Percentiles rank a stretch among this genome's conserved stretches.
Conservation (phyloP, 2,329 filamentous ascomycete genomes). For the Ceratocystis cacaofunesta region DNA sequence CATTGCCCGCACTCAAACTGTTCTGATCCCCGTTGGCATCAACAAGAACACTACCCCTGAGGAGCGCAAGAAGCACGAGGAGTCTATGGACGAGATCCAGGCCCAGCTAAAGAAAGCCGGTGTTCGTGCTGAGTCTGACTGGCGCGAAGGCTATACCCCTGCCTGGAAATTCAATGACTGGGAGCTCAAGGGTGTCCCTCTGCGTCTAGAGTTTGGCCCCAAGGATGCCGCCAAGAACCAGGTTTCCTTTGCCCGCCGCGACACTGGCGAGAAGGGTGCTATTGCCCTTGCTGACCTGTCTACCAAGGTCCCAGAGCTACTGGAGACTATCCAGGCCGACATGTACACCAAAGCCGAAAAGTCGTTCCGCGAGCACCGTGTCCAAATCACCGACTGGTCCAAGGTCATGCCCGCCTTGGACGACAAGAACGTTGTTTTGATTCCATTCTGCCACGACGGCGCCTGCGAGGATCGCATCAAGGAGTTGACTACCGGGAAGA, state of each 20-base stretch:
- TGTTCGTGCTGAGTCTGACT: conserved; percentile 67
- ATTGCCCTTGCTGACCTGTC: conserved; percentile 61
- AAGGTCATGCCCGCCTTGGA: conserved; percentile 85
- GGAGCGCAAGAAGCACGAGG: conserved; percentile 60
- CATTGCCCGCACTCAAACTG: conserved; percentile 70
- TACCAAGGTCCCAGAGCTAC: conserved; percentile 59
- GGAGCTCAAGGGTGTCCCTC: conserved; percentile 90
- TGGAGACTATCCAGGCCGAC: conserved; percentile 80
- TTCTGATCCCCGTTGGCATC: conserved; percentile 85
- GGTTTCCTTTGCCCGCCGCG: conserved; percentile 73
- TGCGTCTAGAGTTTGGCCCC: conserved; percentile 89
- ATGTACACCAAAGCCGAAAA: conserved; percentile 63
- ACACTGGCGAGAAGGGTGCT: conserved; percentile 69
- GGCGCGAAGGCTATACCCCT: conserved; percentile 80
- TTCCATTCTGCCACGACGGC: conserved; percentile 69
- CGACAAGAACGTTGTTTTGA: conserved; percentile 79
- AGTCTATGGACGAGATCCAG: conserved; percentile 58
- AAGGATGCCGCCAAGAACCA: conserved; percentile 80
- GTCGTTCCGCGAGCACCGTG: conserved; percentile 64
- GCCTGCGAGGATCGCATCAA: conserved; percentile 93
- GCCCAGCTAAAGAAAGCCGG: conserved; percentile 54
- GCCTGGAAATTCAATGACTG: conserved; percentile 99
- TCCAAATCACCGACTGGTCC: conserved; percentile 73
- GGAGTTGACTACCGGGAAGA: conserved; percentile 69
- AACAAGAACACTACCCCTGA: conserved; percentile 75